phyloP scores from a whole-genome alignment of 2,329 filamentous ascomycete species.

The Volutella citrinella region DNA sequence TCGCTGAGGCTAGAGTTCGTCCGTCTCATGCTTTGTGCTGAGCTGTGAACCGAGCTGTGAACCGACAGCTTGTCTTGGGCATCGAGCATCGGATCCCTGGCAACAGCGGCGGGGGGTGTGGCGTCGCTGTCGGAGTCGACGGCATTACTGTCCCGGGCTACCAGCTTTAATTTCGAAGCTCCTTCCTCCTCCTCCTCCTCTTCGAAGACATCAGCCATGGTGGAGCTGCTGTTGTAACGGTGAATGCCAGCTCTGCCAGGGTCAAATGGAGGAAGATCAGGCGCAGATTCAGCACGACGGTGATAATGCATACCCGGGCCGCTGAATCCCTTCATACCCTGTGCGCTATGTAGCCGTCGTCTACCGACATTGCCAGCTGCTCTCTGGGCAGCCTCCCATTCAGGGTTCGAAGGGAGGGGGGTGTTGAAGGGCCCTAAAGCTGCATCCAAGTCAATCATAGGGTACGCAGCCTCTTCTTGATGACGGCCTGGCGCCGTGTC shows the following conservation, averaged over 20 bases:
- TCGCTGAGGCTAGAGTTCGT: conserved; percentile 46
- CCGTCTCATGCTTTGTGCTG: conserved; percentile 34
- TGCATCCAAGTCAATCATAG: conserved; percentile 91
- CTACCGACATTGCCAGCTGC: conserved; percentile 52
- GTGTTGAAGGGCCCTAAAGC: conserved; percentile 92
- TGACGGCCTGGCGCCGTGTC: conserved; percentile 32
- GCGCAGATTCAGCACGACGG: conserved; percentile 75
- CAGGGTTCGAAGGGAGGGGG: conserved; percentile 59
- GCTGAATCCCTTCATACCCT: conserved; percentile 64
- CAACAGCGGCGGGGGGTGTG: conserved; percentile 29
- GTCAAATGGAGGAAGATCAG: conserved; percentile 75
- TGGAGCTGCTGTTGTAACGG: conserved; percentile 63
- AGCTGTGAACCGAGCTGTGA: conserved; percentile 16
- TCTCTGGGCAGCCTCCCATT: conserved; percentile 65
- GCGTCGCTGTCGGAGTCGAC: conserved; percentile 44
- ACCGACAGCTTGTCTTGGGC: conserved; percentile 19
- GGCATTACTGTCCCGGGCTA: no score
- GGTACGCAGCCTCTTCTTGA: conserved; percentile 66
- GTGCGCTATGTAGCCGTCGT: conserved; percentile 73
- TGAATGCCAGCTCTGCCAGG: conserved; percentile 54
- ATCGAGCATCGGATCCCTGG: conserved; percentile 21
- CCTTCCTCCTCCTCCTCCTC: conserved; percentile 70
- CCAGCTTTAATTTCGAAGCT: conserved; percentile 41
- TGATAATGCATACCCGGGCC: conserved; percentile 74
- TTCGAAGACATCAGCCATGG: conserved; percentile 85